phyloP scores from a whole-genome alignment of 73 alveolate genomes.

The Tetrahymena malaccensis region DNA sequence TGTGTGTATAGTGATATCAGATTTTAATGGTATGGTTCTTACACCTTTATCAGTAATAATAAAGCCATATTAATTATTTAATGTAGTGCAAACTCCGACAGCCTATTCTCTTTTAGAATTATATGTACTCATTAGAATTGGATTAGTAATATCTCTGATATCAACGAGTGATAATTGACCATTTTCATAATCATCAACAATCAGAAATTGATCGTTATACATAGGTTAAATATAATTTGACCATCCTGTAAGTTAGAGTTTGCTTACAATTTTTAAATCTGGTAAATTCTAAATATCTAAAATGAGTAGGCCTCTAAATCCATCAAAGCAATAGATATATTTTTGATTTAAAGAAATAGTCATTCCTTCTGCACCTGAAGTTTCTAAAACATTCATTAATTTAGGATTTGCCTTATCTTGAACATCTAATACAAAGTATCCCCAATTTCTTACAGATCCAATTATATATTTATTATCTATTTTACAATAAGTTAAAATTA shows the following conservation, averaged over 20 bases:
- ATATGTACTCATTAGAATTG: not conserved
- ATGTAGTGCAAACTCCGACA: not conserved
- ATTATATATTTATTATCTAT: not conserved
- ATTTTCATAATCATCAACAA: not conserved
- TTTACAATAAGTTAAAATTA: not conserved
- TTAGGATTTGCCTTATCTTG: not conserved
- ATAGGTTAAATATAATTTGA: not conserved
- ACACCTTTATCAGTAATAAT: not conserved
- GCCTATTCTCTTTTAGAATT: not conserved
- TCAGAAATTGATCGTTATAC: not conserved
- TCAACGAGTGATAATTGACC: not conserved
- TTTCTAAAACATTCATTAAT: not conserved
- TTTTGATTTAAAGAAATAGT: not conserved
- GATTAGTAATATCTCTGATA: not conserved
- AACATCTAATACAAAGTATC: not conserved
- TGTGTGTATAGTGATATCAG: not conserved
- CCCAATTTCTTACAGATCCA: not conserved
- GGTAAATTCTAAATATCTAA: not conserved
- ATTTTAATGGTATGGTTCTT: not conserved
- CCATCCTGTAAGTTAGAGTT: not conserved
- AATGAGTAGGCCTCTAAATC: not conserved
- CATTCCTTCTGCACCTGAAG: not conserved
- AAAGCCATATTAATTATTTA: not conserved
- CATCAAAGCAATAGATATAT: not conserved
- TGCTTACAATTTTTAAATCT: not conserved